Evolutionary conservation across 106 monocot genomes (phyloP), one percentile per base, ranked within the genome.

Genomic region (Gastrodia elata): DNA sequence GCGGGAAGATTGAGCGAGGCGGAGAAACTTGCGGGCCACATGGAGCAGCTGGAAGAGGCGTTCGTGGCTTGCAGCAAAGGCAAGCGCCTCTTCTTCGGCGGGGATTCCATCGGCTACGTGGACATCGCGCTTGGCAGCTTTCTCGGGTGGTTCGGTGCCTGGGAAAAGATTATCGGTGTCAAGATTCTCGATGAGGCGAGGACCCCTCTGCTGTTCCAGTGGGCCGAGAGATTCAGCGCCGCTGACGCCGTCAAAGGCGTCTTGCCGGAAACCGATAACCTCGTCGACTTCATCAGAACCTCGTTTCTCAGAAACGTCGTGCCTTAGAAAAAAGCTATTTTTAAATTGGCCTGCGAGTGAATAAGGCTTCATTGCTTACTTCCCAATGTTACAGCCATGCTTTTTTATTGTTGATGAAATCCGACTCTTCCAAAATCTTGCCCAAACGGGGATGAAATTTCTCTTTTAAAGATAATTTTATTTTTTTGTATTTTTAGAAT

Each of bases 1-100:
- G 81, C 76, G 24, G 83, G 76, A 30, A 75, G 56, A 24, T 75
- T 42, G 74, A 44, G 52, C 5, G 64, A 64, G 13, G 68, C 58
- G 13, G 13, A 27, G 13, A 38, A 57, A 56, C 77, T 2, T 72
- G 30, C 3, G 61, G 5, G 64, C 34, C 3, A 78, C 72, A 13
- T 78, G 38, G 30, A 80, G 73, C 68, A 64, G 22, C 30, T 87
- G 39, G 87, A 87, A 75, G 81, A 64, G 38, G 75, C 81, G 7
- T 81, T 87, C 57, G 48, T 59, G 42, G 74, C 68, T 25, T 76
- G 78, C 72, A 74, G 81, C 73, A 74, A 79, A 7, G 83, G 87
- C 30, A 78, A 71, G 49, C 16, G 24, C 41, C 83, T 83, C 78
- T 87, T 83, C 78, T 83, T 87, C 80, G 76, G 73, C 30, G 83